phyloP scores from a whole-genome alignment of 2,329 filamentous ascomycete genomes.

The Sordariomycetes sp. region DNA sequence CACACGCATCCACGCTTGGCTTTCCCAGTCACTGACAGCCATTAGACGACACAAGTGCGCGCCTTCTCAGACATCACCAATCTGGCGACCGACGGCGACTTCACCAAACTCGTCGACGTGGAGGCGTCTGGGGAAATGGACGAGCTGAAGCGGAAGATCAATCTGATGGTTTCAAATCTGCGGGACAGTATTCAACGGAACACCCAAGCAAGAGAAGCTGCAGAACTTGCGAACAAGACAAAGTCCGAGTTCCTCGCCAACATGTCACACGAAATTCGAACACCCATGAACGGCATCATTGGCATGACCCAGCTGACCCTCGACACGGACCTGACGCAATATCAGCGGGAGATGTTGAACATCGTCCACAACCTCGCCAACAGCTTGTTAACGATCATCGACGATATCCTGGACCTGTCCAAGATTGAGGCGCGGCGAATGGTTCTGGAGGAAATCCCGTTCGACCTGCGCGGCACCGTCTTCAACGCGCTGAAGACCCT shows the following conservation, averaged over 20 bases:
- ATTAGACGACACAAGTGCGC: slow-evolving; percentile 83
- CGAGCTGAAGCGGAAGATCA: slow-evolving; percentile 97
- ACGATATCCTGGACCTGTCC: slow-evolving; percentile 65
- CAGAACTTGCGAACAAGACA: slow-evolving; percentile 93
- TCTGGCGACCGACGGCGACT: slow-evolving; percentile 90
- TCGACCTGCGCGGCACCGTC: slow-evolving; percentile 85
- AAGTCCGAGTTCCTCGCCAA: slow-evolving; percentile 98
- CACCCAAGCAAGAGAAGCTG: slow-evolving; percentile 87
- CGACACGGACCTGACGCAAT: slow-evolving; percentile 87
- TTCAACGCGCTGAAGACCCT: slow-evolving; percentile 96
- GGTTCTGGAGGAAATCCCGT: slow-evolving; percentile 97
- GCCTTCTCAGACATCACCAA: slow-evolving; percentile 99
- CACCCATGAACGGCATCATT: slow-evolving; percentile 95
- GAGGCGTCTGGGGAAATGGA: slow-evolving; percentile 99
- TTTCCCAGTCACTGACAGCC: slow-evolving; percentile 20
- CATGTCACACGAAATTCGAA: slow-evolving; percentile 97
- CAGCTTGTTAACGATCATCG: slow-evolving; percentile 92
- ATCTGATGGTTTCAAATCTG: slow-evolving; percentile 95
- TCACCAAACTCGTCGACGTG: slow-evolving; percentile 92
- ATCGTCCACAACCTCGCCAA: slow-evolving; percentile 96
- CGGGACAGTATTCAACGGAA: slow-evolving; percentile 95
- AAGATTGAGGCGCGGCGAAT: slow-evolving; percentile 93
- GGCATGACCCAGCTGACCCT: slow-evolving; percentile 96
- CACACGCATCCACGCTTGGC: not conserved
- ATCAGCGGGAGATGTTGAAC: slow-evolving; percentile 96